Evolutionary conservation across 2,329 filamentous ascomycete species (phyloP).

Genomic region (Aulographum hederae): DNA sequence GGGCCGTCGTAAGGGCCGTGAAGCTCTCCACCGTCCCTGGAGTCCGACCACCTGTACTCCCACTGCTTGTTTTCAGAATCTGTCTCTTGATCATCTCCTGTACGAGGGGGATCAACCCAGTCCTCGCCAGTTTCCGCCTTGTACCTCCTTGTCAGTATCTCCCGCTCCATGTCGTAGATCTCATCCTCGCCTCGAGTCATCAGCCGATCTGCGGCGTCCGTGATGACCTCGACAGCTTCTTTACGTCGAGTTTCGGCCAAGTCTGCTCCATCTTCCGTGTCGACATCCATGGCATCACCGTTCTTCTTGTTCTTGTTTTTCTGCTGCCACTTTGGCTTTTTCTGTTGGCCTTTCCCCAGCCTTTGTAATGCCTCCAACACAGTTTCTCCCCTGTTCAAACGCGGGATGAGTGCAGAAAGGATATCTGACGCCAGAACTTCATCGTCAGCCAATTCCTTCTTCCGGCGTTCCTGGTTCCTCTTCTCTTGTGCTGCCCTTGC

Average conservation of each 20-base stretch:
- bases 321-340: constrained; percentile 25
- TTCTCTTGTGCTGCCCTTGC: constrained; percentile 78
- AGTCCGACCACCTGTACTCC: constrained; percentile 89
- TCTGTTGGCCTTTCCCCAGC: constrained; percentile 44
- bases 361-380: constrained; percentile 73
- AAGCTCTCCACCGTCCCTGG: constrained; percentile 55
- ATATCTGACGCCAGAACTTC: constrained; percentile 54
- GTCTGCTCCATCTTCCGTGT: constrained; percentile 34
- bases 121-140: constrained; percentile 70
- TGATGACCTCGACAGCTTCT: constrained; percentile 62
- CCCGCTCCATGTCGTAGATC: constrained; percentile 81
- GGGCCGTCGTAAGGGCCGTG: constrained; percentile 76
- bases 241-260: constrained; percentile 52
- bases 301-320: constrained; percentile 31
- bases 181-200: constrained; percentile 68
- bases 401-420: constrained; percentile 51
- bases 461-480: constrained; percentile 57
- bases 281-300: constrained; percentile 49
- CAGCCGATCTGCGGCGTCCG: constrained; percentile 74
- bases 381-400: constrained; percentile 67
- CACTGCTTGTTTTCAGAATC: constrained; percentile 36
- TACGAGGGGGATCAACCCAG: constrained; percentile 43
- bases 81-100: constrained; percentile 8
- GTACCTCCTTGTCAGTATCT: constrained; percentile 68
- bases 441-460: constrained; percentile 58